Base-by-base conservation (phyloP, 2,329 filamentous ascomycete genomes). In the Nothophoma quercina region DNA sequence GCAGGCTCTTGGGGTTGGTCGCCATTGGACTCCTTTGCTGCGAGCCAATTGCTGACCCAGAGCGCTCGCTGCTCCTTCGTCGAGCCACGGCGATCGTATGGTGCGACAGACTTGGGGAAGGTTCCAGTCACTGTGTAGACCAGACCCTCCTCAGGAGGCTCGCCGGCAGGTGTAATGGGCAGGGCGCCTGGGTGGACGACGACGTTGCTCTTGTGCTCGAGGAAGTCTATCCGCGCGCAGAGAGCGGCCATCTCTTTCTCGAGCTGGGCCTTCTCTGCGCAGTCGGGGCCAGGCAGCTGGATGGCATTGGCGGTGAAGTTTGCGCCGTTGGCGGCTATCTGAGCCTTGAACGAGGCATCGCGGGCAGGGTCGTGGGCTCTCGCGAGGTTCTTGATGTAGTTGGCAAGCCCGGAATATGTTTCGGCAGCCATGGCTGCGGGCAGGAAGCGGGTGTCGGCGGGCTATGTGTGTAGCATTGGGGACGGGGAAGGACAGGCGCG, bases 221-320 rank as follows among this genome's bases (percentile, higher is more conserved):
- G 85, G 60, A 88, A 86, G 60, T 92, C 89, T 63, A 98, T 86
- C 62, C 95, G 84, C 56, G 87, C 79, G 54, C 88, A 85, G 59
- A 98, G 84, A 49, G 90, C 88, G 42, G 88, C 85, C 51, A 99
- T 84, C 77, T 98, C 93, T 55, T 83, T 82, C 77, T 98, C 92
- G 56, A 98, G 85, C 25, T 83, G 83, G 62, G 84, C 82, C 78
- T 98, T 98, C 62, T 88, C 88, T 28, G 85, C 77, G 35, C 85
- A 88, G 53, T 91, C 84, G 51, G 85, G 83, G 52, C 95, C 95
- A 12, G 93, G 93, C 19, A 98, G 83, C 58, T 83, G 83, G 69
- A 93, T 81, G 61, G 83, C 79, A 59, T 77, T 77, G 59, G 83
- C 79, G 58, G 78, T 76, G 26, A 75, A 67, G 58, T 80, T 78